A percentile compares a stretch with the other conserved stretches of the same genome.
phyloP scores from a whole-genome alignment of 352 stramenopile species.

The Phytophthora citricola region DNA sequence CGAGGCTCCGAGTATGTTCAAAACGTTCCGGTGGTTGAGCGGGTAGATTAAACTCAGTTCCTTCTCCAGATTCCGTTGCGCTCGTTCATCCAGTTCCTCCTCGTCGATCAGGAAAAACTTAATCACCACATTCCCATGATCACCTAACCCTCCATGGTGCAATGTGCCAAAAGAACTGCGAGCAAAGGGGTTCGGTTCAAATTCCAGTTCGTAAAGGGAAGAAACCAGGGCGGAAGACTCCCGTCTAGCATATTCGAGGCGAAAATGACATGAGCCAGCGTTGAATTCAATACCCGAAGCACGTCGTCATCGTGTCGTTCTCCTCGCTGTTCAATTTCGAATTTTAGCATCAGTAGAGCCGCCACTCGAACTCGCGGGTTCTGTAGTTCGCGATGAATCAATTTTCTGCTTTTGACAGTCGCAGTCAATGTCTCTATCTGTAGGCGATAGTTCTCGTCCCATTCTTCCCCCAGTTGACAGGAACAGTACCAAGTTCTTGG shows the following conservation, averaged over 20 bases:
- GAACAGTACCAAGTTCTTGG: neutral
- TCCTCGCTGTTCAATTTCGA: conserved; percentile 12
- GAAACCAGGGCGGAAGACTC: neutral
- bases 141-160: conserved; percentile 3
- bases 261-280: neutral
- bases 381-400: conserved; percentile 15
- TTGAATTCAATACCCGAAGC: neutral
- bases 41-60: conserved; percentile 12
- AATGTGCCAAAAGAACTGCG: conserved; percentile 22
- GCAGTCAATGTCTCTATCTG: conserved; percentile 4
- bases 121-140: conserved; percentile 23
- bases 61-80: neutral
- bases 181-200: conserved; percentile 1
- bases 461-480: neutral
- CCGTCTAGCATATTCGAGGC: neutral
- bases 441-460: conserved; percentile 2
- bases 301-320: neutral
- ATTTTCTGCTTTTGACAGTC: neutral
- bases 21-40: conserved; percentile 36
- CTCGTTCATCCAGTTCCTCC: neutral
- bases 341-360: conserved; percentile 19
- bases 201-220: conserved; percentile 16
- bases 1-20: conserved; percentile 33
- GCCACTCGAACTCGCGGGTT: conserved; percentile 4
- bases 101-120: conserved; percentile 26